Conservation (phyloP, 1,284 basidiomycete genomes). For the Trichosporon ovoides region DNA sequence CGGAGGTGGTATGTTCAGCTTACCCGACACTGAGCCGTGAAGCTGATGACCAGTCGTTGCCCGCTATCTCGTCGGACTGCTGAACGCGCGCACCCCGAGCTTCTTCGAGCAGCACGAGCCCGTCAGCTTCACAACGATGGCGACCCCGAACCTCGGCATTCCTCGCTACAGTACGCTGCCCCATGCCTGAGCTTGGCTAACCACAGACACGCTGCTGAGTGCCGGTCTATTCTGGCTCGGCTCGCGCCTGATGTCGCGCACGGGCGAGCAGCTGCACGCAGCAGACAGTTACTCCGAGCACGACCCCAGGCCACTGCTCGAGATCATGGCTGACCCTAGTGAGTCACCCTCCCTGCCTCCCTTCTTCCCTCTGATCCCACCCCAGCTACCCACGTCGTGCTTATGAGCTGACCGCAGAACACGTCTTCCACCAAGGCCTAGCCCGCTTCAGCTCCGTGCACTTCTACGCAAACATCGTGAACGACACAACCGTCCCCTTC, state of each 20-base stretch:
- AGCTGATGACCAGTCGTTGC: slow-evolving; percentile 37
- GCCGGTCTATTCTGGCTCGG: slow-evolving; percentile 58
- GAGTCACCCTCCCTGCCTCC: no score
- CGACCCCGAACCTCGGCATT: slow-evolving; percentile 41
- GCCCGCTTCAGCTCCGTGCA: slow-evolving; percentile 62
- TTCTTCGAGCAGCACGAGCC: slow-evolving; percentile 41
- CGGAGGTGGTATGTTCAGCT: slow-evolving; percentile 38
- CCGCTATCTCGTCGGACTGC: slow-evolving; percentile 42
- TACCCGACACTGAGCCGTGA: not conserved
- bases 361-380: no score
- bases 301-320: slow-evolving; percentile 63
- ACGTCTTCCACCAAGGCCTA: slow-evolving; percentile 72
- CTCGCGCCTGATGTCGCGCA: slow-evolving; percentile 69
- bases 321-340: slow-evolving; percentile 82
- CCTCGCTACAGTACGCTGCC: slow-evolving; percentile 36
- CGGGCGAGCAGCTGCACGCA: slow-evolving; percentile 74
- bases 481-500: slow-evolving; percentile 77
- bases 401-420: slow-evolving; percentile 53
- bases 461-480: slow-evolving; percentile 78
- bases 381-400: no score
- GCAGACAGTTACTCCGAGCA: slow-evolving; percentile 66
- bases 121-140: slow-evolving; percentile 41
- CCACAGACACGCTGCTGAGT: slow-evolving; percentile 55
- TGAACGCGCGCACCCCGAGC: slow-evolving; percentile 38
- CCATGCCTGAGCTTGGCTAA: not conserved